phyloP scores from a whole-genome alignment of 2,329 filamentous ascomycete species.

The Ilyonectria mors-panacis region DNA sequence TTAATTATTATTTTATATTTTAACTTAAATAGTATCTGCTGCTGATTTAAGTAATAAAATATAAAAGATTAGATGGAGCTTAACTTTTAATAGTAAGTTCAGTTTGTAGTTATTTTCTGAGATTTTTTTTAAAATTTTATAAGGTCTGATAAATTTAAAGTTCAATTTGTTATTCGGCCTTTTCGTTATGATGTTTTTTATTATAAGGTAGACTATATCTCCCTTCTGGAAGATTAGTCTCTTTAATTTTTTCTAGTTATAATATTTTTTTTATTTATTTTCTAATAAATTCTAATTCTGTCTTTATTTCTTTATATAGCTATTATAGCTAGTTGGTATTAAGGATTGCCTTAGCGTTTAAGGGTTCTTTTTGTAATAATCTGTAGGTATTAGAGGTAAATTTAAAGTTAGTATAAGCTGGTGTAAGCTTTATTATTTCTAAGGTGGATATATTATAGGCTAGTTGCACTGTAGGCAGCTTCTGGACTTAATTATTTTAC shows the following conservation, averaged over 20 bases:
- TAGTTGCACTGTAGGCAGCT: conserved; percentile 13
- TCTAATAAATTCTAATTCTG: conserved; percentile 2
- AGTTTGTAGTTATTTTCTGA: too few species aligned
- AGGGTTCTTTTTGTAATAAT: neutral
- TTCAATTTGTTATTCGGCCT: conserved; percentile 34
- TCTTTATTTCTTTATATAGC: neutral
- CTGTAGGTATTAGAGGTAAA: conserved; percentile 15
- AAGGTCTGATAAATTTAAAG: conserved; percentile 37
- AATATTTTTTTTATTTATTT: conserved; percentile 29
- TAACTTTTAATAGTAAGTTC: too few species aligned
- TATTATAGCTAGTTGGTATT: too few species aligned
- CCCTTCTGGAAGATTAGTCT: conserved; percentile 29
- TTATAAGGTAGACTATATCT: conserved; percentile 36
- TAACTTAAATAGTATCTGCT: too few species aligned
- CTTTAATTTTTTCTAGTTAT: conserved; percentile 34
- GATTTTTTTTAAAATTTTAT: too few species aligned
- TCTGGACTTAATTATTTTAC: conserved; percentile 16
- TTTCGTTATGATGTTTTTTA: conserved; percentile 38
- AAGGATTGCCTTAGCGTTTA: too few species aligned
- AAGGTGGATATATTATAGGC: conserved; percentile 21
- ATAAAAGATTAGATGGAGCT: too few species aligned
- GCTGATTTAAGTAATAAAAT: too few species aligned
- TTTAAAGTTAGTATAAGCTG: too few species aligned
- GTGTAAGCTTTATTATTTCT: conserved; percentile 12
- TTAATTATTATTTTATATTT: too few species aligned